Evolutionary conservation across 2,329 filamentous ascomycete species (phyloP).

Genomic region (Paraphoma sp.): DNA sequence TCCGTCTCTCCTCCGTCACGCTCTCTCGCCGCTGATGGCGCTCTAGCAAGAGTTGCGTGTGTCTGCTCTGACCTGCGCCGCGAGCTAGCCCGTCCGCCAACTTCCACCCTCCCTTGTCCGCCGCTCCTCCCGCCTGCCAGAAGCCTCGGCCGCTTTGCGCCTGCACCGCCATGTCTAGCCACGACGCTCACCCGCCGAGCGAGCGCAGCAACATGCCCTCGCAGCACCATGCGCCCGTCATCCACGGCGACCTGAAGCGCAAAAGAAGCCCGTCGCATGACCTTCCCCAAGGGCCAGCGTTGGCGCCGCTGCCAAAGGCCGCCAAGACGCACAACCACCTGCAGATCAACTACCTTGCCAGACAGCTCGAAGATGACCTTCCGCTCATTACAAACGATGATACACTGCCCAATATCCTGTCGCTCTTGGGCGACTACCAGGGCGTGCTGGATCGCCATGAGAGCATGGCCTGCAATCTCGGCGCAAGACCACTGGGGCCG

Average conservation of each 20-base stretch:
- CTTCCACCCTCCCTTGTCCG: conserved; percentile 26
- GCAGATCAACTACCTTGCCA: conserved; percentile 72
- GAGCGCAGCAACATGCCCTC: conserved; percentile 29
- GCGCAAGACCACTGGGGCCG: conserved; percentile 81
- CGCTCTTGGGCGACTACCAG: conserved; percentile 80
- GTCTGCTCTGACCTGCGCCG: conserved; percentile 3
- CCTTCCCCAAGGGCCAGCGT: conserved; percentile 36
- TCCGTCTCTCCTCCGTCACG: conserved; percentile 3
- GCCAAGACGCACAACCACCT: conserved; percentile 66
- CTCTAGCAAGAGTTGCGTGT: conserved; percentile 8
- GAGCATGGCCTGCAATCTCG: conserved; percentile 83
- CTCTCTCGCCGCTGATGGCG: conserved; percentile 6
- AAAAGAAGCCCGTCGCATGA: conserved; percentile 54
- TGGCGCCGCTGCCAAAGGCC: conserved; percentile 55
- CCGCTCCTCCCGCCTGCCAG: conserved; percentile 23
- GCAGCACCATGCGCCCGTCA: conserved; percentile 26
- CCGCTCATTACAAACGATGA: conserved; percentile 70
- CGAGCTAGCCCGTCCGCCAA: conserved; percentile 25
- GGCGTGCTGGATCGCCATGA: conserved; percentile 85
- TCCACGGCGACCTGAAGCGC: conserved; percentile 51
- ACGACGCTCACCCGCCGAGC: conserved; percentile 24
- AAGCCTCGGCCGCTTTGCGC: conserved; percentile 19
- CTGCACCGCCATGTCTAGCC: conserved; percentile 30
- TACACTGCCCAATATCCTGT: conserved; percentile 74
- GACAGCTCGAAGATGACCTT: conserved; percentile 67